Evolutionary conservation across 202 grass and related monocot genomes (phyloP).

Genomic region (Cymbopogon flexuosus): DNA sequence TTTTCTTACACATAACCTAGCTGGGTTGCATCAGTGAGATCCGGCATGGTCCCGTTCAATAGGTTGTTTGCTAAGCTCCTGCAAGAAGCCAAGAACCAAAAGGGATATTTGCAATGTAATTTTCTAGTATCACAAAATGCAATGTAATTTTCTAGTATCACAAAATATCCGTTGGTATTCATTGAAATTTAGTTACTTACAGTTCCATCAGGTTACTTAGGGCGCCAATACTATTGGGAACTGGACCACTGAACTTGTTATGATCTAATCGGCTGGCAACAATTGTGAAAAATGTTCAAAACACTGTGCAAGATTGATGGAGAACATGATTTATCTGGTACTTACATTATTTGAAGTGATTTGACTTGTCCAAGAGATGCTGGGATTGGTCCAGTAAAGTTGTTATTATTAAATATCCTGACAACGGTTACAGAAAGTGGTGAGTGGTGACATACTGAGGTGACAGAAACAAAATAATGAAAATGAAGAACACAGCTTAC

Average conservation of each 20-base stretch:
- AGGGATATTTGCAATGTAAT: slow-evolving; percentile 18
- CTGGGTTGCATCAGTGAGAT: slow-evolving; percentile 36
- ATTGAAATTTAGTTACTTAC: slow-evolving; percentile 43
- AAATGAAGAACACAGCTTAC: slow-evolving; percentile 45
- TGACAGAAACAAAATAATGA: neutral
- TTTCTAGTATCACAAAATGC: slow-evolving; percentile 12
- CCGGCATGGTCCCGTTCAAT: slow-evolving; percentile 33
- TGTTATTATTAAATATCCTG: slow-evolving; percentile 80
- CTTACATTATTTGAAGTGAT: slow-evolving; percentile 66
- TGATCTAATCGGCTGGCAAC: slow-evolving; percentile 53
- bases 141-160: slow-evolving; percentile 14
- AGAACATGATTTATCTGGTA: neutral
- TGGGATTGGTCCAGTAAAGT: slow-evolving; percentile 71
- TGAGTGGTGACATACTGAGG: slow-evolving; percentile 26
- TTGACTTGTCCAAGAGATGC: slow-evolving; percentile 40
- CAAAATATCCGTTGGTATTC: slow-evolving; percentile 21
- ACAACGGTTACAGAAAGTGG: slow-evolving; percentile 15
- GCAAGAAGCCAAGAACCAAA: slow-evolving; percentile 10
- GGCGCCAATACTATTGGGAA: slow-evolving; percentile 49
- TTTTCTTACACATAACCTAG: slow-evolving; percentile 58
- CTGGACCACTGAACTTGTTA: slow-evolving; percentile 38
- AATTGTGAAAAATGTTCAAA: slow-evolving; percentile 9
- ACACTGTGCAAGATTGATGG: neutral
- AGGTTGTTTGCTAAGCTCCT: slow-evolving; percentile 57
- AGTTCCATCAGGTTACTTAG: slow-evolving; percentile 49